These are phyloP conservation scores for Flaveria linearis DNA, from an alignment of 129 eudicot genomes.

Conservation along the genomic window DNA sequence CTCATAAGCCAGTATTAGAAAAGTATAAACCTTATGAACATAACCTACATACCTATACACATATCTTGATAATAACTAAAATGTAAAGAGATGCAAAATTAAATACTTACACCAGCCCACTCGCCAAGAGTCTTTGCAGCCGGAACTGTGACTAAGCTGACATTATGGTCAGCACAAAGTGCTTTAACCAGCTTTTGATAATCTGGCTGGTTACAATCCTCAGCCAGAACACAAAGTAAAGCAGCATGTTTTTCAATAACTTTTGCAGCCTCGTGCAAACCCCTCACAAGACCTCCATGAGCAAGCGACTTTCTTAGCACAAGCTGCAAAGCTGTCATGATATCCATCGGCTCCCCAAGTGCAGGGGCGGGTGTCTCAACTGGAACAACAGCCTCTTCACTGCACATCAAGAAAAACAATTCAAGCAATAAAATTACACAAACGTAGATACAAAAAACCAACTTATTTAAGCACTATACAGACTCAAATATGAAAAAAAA, in stretches of 20 bases:
- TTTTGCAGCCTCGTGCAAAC: conserved; percentile 83
- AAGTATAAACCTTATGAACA: too few relatives aligned
- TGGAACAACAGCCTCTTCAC: conserved; percentile 63
- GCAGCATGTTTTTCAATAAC: conserved; percentile 82
- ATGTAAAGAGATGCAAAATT: not conserved
- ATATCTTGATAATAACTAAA: not conserved
- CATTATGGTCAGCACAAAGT: conserved; percentile 79
- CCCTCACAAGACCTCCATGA: conserved; percentile 71
- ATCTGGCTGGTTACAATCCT: conserved; percentile 82
- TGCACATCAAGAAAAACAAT: conserved; percentile 22
- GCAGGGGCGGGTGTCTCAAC: conserved; percentile 56
- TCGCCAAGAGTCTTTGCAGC: conserved; percentile 83
- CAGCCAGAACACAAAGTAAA: conserved; percentile 74
- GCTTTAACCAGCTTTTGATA: conserved; percentile 71
- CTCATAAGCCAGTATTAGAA: too few relatives aligned
- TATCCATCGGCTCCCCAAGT: conserved; percentile 80
- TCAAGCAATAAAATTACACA: not conserved
- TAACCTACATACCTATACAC: too few relatives aligned
- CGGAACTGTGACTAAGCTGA: conserved; percentile 61
- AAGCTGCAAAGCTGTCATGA: conserved; percentile 72
- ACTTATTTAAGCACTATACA: not conserved
- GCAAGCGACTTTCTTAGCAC: conserved; percentile 76
- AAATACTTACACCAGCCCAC: conserved; percentile 75
- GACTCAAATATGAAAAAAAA: not conserved
- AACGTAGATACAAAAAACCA: not conserved